Conservation (phyloP, 2,329 filamentous ascomycete genomes). For the Claviceps digitariae region DNA sequence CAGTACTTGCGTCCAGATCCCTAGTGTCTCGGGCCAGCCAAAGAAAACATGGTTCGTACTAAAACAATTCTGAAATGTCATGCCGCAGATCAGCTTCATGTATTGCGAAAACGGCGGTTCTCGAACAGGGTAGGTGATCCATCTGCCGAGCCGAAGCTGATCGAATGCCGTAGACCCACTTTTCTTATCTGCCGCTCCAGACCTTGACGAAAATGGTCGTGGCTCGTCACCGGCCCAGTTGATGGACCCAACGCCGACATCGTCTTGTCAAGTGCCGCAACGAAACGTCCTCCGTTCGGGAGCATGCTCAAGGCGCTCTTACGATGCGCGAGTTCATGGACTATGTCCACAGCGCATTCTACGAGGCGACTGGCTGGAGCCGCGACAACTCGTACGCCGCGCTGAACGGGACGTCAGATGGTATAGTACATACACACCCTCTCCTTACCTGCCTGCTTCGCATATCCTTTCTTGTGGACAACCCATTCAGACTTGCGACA, state of each 20-base stretch:
- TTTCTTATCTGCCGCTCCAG: not conserved
- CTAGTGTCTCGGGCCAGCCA: too few relatives aligned
- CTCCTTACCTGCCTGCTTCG: too few relatives aligned
- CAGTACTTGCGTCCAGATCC: too few relatives aligned
- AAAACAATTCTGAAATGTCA: too few relatives aligned
- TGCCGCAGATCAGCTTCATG: too few relatives aligned
- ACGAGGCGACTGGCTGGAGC: conserved; percentile 76
- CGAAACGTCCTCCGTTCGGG: conserved; percentile 1
- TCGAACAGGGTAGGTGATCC: too few relatives aligned
- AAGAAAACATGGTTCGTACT: too few relatives aligned
- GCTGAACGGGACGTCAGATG: conserved; percentile 71
- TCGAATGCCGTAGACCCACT: not conserved
- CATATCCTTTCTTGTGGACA: too few relatives aligned
- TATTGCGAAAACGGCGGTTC: too few relatives aligned
- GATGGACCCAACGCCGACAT: not conserved
- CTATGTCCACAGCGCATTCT: conserved; percentile 85
- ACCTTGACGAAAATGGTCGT: not conserved
- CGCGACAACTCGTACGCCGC: conserved; percentile 83
- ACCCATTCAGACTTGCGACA: too few relatives aligned
- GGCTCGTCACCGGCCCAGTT: not conserved
- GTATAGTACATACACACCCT: conserved; percentile 22
- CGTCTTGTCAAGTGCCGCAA: not conserved
- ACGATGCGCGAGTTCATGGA: conserved; percentile 95
- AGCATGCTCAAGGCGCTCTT: conserved; percentile 17
- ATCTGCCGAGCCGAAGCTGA: too few relatives aligned